Percentiles rank a stretch among this genome's conserved stretches.
phyloP scores from a whole-genome alignment of 352 stramenopile species.

The Phytophthora pseudosyringae region DNA sequence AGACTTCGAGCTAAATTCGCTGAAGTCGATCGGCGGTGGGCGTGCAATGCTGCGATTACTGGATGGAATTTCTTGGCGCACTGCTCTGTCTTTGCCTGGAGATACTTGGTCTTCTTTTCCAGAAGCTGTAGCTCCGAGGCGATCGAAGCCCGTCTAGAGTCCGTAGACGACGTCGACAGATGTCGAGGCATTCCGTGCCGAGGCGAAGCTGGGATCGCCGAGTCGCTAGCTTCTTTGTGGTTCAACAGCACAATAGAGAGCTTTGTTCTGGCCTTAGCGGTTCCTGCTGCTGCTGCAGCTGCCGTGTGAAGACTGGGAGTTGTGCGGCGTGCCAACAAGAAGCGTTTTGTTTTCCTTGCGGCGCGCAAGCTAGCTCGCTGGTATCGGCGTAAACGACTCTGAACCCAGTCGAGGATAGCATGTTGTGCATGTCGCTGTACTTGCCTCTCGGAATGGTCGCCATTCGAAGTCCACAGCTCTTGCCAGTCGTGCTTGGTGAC shows the following conservation, averaged over 20 bases:
- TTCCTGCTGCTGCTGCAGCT: background rate
- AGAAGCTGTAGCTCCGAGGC: conserved; percentile 48
- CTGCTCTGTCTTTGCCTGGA: conserved; percentile 52
- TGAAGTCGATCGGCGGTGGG: conserved; percentile 5
- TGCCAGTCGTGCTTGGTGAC: conserved; percentile 71
- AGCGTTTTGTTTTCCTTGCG: conserved; percentile 48
- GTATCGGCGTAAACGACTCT: conserved; percentile 46
- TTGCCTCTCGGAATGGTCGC: conserved; percentile 48
- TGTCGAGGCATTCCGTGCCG: too few species aligned
- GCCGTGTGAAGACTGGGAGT: too few species aligned
- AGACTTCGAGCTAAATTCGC: background rate
- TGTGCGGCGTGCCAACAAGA: conserved; percentile 19
- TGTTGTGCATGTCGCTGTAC: conserved; percentile 63
- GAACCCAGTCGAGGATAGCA: conserved; percentile 70
- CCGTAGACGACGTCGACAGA: too few species aligned
- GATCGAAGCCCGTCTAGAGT: conserved; percentile 21
- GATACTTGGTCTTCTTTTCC: conserved; percentile 68
- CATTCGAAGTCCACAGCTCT: conserved; percentile 56
- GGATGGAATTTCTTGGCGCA: conserved; percentile 38
- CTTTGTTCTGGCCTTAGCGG: background rate
- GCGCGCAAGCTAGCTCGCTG: conserved; percentile 42
- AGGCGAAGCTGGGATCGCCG: too few species aligned
- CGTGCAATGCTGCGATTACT: conserved; percentile 17
- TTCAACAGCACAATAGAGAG: conserved; percentile 1
- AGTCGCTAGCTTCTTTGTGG: conserved; percentile 1